These are phyloP conservation scores for Thinopyrum elongatum DNA, from an alignment of 176 grass and related monocot genomes.

Conservation along the genomic window DNA sequence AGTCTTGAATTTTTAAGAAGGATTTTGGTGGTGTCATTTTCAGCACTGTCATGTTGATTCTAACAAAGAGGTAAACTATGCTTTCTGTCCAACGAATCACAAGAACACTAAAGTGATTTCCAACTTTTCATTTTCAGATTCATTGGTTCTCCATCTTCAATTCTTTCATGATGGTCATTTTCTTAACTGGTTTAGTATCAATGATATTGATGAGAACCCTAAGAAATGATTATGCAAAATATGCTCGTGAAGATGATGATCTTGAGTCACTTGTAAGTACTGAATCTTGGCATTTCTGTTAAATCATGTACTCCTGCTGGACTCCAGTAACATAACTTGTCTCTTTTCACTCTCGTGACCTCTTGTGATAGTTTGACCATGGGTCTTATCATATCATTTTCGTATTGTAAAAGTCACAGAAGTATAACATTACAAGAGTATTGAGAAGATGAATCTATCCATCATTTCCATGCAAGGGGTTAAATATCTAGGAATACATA, in stretches of 20 bases:
- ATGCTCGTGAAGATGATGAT: conserved; percentile 99
- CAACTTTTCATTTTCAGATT: conserved; percentile 59
- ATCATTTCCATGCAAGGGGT: neutral
- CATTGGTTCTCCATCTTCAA: conserved; percentile 99
- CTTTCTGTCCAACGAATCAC: conserved; percentile 27
- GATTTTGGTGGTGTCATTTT: conserved; percentile 9
- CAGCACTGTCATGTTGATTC: conserved; percentile 10
- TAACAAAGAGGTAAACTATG: conserved; percentile 5
- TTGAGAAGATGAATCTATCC: neutral
- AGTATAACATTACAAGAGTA: neutral
- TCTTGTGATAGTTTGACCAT: neutral
- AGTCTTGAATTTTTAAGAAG: neutral
- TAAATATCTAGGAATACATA: conserved; percentile 5
- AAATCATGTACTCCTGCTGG: conserved; percentile 3
- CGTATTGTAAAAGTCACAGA: neutral
- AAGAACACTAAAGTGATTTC: conserved; percentile 12
- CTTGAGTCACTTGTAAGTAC: conserved; percentile 72
- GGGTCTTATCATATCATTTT: neutral
- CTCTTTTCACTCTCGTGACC: neutral
- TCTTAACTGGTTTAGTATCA: conserved; percentile 94
- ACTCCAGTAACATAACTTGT: conserved; percentile 7
- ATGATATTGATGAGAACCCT: conserved; percentile 99
- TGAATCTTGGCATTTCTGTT: neutral
- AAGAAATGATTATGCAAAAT: conserved; percentile 99
- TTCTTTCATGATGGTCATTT: conserved; percentile 99